Evolutionary conservation across 2,329 filamentous ascomycete species (phyloP).

Genomic region (Nothopassalora personata): DNA sequence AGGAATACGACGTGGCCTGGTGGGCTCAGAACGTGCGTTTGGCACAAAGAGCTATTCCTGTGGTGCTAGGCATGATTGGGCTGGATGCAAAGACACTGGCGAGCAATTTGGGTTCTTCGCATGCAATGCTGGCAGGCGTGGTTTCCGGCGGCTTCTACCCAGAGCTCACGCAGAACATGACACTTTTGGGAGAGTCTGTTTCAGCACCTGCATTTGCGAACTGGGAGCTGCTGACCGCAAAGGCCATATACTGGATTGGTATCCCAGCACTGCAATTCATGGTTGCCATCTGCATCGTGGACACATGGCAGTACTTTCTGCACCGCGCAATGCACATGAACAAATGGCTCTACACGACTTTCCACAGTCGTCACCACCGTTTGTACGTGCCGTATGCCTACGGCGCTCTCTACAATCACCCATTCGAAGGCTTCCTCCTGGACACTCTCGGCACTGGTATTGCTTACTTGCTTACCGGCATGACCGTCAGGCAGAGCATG

Average conservation of each 20-base stretch:
- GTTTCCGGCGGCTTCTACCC: slow-evolving; percentile 80
- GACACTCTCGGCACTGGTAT: slow-evolving; percentile 85
- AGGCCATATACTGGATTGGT: slow-evolving; percentile 70
- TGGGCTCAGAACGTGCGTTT: slow-evolving; percentile 82
- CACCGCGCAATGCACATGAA: slow-evolving; percentile 97
- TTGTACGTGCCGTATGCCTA: slow-evolving; percentile 97
- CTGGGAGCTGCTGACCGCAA: slow-evolving; percentile 75
- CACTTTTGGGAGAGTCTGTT: slow-evolving; percentile 46
- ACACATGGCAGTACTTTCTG: slow-evolving; percentile 98
- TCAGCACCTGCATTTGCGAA: slow-evolving; percentile 66
- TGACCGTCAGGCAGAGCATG: slow-evolving; percentile 83
- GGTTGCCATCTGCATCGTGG: slow-evolving; percentile 69
- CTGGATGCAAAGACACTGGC: slow-evolving; percentile 71
- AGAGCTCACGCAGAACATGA: slow-evolving; percentile 53
- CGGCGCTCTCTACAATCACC: slow-evolving; percentile 94
- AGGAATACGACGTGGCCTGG: slow-evolving; percentile 79
- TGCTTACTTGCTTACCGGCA: slow-evolving; percentile 71
- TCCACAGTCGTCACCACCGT: slow-evolving; percentile 93
- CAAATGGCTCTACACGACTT: slow-evolving; percentile 88
- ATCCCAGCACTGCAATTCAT: slow-evolving; percentile 75
- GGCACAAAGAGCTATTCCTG: slow-evolving; percentile 71
- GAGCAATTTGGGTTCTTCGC: slow-evolving; percentile 64
- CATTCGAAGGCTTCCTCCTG: slow-evolving; percentile 85
- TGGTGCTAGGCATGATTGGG: slow-evolving; percentile 64
- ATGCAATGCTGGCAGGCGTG: slow-evolving; percentile 69